Evolutionary conservation across 306 rosid genomes (phyloP).

Genomic region (Glycine soja): DNA sequence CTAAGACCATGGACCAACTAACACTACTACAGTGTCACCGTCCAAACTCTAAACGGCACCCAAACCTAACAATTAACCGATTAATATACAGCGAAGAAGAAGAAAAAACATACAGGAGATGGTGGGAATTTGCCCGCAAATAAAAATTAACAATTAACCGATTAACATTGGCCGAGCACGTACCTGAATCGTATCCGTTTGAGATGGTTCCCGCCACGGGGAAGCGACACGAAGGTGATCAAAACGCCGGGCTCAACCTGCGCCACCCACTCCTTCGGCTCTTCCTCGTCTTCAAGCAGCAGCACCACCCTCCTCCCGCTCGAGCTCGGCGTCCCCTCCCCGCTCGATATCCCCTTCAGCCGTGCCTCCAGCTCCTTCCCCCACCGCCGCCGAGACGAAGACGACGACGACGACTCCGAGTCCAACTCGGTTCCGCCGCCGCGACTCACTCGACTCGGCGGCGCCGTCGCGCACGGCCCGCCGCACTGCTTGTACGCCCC

Average conservation of each 20-base stretch:
- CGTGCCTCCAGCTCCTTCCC: conserved; percentile 96
- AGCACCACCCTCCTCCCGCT: conserved; percentile 63
- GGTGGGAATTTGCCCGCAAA: no score
- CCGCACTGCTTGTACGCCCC: conserved; percentile 82
- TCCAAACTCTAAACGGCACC: conserved; percentile 38
- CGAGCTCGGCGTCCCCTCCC: conserved; percentile 80
- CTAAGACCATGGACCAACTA: background rate
- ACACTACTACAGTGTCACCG: background rate
- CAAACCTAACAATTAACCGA: no score
- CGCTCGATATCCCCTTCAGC: conserved; percentile 89
- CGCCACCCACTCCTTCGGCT: conserved; percentile 88
- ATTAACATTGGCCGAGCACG: background rate
- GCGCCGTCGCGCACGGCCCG: conserved; percentile 53
- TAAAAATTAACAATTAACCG: no score
- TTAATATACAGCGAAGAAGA: no score
- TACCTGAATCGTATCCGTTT: conserved; percentile 88
- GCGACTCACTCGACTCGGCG: conserved; percentile 51
- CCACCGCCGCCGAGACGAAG: conserved; percentile 71
- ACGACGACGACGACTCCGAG: conserved; percentile 60
- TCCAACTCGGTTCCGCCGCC: conserved; percentile 57
- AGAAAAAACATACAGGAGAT: no score
- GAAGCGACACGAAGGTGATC: conserved; percentile 80
- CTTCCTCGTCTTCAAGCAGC: conserved; percentile 67
- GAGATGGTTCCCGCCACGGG: conserved; percentile 85
- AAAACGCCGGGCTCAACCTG: conserved; percentile 91